These are phyloP conservation scores for Corymbia maculata DNA, from an alignment of 345 rosid species.

Conservation along the genomic window DNA sequence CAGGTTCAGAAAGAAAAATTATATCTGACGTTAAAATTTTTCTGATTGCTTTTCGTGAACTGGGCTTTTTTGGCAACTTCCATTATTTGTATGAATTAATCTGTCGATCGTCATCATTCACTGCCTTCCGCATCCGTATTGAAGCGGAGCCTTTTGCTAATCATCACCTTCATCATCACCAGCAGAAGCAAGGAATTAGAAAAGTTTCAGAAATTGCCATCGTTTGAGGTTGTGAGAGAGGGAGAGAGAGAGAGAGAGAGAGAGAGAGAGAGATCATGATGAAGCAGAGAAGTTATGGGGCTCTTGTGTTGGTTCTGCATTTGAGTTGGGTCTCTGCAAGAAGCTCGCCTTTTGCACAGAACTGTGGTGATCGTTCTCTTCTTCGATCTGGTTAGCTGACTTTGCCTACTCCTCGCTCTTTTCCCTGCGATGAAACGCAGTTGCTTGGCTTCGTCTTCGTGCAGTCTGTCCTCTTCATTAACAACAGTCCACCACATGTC, in stretches of 20 bases:
- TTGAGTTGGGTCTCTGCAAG: constrained; percentile 30
- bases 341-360: constrained; percentile 40
- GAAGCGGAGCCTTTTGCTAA: background rate
- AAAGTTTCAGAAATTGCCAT: background rate
- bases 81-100: background rate
- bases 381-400: constrained; percentile 32
- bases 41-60: background rate
- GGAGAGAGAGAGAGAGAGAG: background rate
- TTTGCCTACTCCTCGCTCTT: background rate
- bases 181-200: background rate
- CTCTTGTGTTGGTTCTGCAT: constrained; percentile 28
- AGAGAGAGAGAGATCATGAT: background rate
- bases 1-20: background rate
- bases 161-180: background rate
- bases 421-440: background rate
- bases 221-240: constrained; percentile 7
- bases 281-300: constrained; percentile 24
- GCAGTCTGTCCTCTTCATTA: background rate
- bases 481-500: background rate
- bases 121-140: background rate
- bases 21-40: background rate
- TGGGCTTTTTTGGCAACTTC: background rate
- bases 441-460: background rate
- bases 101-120: background rate
- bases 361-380: constrained; percentile 5